Evolutionary conservation across 768 basidiomycete species (phyloP).

Genomic region (Hydnum rufescens): DNA sequence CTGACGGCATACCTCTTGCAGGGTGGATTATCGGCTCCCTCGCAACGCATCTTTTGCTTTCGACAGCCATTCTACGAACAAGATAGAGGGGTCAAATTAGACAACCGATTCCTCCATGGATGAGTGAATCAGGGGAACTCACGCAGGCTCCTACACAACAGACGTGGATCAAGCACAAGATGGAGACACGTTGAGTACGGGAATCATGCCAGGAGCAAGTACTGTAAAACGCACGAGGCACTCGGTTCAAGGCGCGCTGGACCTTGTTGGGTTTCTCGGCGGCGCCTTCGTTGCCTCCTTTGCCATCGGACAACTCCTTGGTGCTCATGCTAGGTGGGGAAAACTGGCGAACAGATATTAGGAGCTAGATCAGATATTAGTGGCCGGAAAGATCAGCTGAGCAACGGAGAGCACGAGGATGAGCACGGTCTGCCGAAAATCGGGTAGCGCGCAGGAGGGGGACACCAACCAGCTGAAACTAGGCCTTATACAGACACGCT

Average conservation of each 20-base stretch:
- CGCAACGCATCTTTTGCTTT: conserved; percentile 95
- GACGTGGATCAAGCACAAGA: conserved; percentile 9
- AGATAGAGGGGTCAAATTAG: background rate
- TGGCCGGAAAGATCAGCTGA: background rate
- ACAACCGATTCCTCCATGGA: background rate
- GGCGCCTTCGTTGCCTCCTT: conserved; percentile 13
- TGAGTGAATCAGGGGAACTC: conserved; percentile 16
- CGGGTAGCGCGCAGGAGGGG: no score
- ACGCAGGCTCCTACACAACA: conserved; percentile 53
- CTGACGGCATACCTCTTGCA: conserved; percentile 50
- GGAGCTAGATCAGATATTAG: no score
- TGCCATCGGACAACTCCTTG: background rate
- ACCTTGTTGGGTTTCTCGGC: conserved; percentile 41
- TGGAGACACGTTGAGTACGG: conserved; percentile 6
- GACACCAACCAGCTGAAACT: no score
- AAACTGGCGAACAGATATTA: no score
- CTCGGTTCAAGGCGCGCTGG: conserved; percentile 63
- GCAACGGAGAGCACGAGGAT: no score
- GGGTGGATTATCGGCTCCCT: conserved; percentile 91
- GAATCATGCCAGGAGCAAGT: background rate
- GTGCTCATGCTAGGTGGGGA: background rate
- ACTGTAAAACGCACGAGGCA: conserved; percentile 44
- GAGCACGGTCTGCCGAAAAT: no score
- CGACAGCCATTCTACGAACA: conserved; percentile 67
- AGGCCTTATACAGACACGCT: no score